phyloP scores from a whole-genome alignment of 2,329 filamentous ascomycete genomes.

The Emmonsiellopsis sp. region DNA sequence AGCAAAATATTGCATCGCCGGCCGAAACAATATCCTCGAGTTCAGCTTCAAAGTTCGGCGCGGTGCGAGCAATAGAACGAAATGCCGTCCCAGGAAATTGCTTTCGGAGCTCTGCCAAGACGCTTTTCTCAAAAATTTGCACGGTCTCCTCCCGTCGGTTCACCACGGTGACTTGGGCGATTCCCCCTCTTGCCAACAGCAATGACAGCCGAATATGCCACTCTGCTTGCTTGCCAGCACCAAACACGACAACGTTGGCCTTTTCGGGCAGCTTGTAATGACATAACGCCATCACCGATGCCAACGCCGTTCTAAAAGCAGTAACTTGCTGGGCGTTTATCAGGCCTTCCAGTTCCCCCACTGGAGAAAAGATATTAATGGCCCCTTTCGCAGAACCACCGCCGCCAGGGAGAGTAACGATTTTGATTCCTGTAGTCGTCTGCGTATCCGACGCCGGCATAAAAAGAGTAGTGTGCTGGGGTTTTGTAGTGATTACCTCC shows the following conservation, averaged over 20 bases:
- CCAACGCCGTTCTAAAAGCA: slow-evolving; percentile 70
- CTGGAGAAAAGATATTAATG: slow-evolving; percentile 57
- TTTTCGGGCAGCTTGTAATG: slow-evolving; percentile 27
- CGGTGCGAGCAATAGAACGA: slow-evolving; percentile 14
- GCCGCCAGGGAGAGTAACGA: slow-evolving; percentile 52
- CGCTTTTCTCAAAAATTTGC: slow-evolving; percentile 28
- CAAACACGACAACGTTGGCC: slow-evolving; percentile 38
- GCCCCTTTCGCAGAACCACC: slow-evolving; percentile 49
- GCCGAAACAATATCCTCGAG: slow-evolving; percentile 21
- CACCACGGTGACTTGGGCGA: slow-evolving; percentile 65
- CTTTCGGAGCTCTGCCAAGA: slow-evolving; percentile 24
- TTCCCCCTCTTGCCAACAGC: slow-evolving; percentile 36
- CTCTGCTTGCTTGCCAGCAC: slow-evolving; percentile 41
- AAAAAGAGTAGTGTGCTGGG: slow-evolving; percentile 54
- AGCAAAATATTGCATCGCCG: slow-evolving; percentile 42
- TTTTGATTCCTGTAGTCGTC: slow-evolving; percentile 60
- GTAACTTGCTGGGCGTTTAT: slow-evolving; percentile 67
- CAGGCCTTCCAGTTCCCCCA: slow-evolving; percentile 56
- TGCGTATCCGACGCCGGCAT: slow-evolving; percentile 60
- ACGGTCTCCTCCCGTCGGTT: slow-evolving; percentile 59
- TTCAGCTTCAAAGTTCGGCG: slow-evolving; percentile 34
- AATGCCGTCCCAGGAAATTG: slow-evolving; percentile 26
- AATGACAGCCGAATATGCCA: slow-evolving; percentile 43
- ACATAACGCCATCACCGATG: slow-evolving; percentile 56
- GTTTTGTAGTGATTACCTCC: slow-evolving; percentile 30